A percentile compares a stretch with the other conserved stretches of the same genome.
phyloP scores from a whole-genome alignment of 352 stramenopile genomes.

The Phytophthora fragariaefolia region DNA sequence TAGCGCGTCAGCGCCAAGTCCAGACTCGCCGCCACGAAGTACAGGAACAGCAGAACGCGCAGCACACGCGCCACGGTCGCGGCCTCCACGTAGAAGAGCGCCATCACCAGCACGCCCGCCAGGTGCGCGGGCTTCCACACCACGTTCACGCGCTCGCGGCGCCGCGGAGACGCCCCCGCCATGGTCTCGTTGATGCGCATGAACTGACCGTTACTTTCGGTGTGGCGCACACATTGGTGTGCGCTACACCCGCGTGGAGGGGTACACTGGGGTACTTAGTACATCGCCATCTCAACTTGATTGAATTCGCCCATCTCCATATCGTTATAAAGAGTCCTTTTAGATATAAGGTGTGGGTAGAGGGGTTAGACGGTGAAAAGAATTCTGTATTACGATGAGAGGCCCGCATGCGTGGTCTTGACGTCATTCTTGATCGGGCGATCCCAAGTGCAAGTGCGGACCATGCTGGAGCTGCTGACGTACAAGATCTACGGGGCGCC shows the following conservation, averaged over 20 bases:
- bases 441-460: slow-evolving; percentile 11
- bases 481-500: slow-evolving; percentile 68
- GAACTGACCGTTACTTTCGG: slow-evolving; percentile 7
- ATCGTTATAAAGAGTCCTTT: slow-evolving; percentile 1
- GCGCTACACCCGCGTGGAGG: too few species aligned
- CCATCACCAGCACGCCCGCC: slow-evolving; percentile 57
- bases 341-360: too few species aligned
- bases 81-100: slow-evolving; percentile 50
- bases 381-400: neutral
- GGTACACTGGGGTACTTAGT: too few species aligned
- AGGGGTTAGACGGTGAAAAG: too few species aligned
- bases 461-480: slow-evolving; percentile 34
- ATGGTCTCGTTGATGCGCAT: slow-evolving; percentile 16
- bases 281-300: slow-evolving; percentile 18
- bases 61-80: slow-evolving; percentile 44
- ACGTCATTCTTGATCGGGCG: slow-evolving; percentile 27
- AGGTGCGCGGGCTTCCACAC: slow-evolving; percentile 55
- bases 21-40: slow-evolving; percentile 57
- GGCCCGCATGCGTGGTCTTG: neutral
- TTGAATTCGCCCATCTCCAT: slow-evolving; percentile 10
- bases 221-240: too few species aligned
- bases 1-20: slow-evolving; percentile 73
- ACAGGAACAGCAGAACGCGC: slow-evolving; percentile 56
- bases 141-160: slow-evolving; percentile 44
- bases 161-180: slow-evolving; percentile 8